Percentiles rank a stretch among this genome's conserved stretches.
Conservation (phyloP, 495 filamentous ascomycete genomes). For the Aspergillus ostianus region DNA sequence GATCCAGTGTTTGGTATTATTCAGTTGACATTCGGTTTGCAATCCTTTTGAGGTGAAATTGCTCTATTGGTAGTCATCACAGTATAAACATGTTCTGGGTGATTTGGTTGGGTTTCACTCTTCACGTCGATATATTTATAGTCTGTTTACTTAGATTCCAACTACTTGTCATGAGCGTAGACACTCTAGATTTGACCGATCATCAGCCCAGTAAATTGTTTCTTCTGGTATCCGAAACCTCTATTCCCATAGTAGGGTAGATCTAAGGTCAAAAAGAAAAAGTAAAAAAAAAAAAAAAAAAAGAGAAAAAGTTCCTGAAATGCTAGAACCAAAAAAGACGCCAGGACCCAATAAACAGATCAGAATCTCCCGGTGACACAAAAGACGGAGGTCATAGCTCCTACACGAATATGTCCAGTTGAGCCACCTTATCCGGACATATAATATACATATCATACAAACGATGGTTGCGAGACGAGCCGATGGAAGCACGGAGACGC, state of each 20-base stretch:
- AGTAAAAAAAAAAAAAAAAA: conserved; percentile 11
- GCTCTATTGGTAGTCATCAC: no score
- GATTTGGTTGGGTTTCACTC: no score
- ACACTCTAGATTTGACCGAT: neutral
- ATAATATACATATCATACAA: conserved; percentile 25
- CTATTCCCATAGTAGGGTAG: neutral
- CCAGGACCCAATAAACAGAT: conserved; percentile 13
- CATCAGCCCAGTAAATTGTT: conserved; percentile 1
- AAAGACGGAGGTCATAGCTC: no score
- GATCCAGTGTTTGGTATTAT: no score
- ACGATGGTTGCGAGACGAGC: neutral
- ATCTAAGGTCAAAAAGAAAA: conserved; percentile 1
- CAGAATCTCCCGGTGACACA: neutral
- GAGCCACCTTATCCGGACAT: neutral
- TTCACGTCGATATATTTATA: no score
- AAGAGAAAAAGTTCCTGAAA: conserved; percentile 8
- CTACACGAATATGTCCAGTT: neutral
- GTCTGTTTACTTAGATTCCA: no score
- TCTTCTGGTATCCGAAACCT: conserved; percentile 2
- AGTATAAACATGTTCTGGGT: no score
- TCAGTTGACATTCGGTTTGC: no score
- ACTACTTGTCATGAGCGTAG: no score
- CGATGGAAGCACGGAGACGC: neutral
- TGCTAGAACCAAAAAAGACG: conserved; percentile 16
- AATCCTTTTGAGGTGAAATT: no score